Evolutionary conservation across 2,329 filamentous ascomycete genomes (phyloP), one percentile per base, ranked within the genome.

Genomic region (Ciborinia camelliae): DNA sequence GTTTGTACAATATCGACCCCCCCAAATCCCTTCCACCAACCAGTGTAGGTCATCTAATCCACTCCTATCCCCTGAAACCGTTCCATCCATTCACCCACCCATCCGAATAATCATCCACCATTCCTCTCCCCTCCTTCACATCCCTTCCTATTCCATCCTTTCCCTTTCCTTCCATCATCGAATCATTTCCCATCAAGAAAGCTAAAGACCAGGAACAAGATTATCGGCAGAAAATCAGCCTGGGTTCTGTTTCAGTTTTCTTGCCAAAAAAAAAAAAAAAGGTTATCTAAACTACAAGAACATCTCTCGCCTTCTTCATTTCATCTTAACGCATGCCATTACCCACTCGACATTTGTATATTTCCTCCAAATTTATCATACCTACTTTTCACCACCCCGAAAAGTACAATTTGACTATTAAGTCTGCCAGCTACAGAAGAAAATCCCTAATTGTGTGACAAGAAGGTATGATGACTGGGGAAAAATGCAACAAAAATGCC

Each of bases 251-350:
- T 55, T 28, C 53, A 28, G 15, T 23, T 18, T 20, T 28, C 20
- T 15, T 43, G 41, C 23, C 23, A 52, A 35, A 30, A 41, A 23
- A 53, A 26, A 53, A 32, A 41, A 35, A 30, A 14, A 26, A 32
- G 4, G 41, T 62, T 48, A 62, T 52, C 48, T 62, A 52, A 52
- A 50, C 58, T 61, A 61, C 58, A 61, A 52, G 15, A 61, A 51
- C 32, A 50, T 43, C 59, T 52, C 48, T 53, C 18, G 32, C 32
- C 28, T 26, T 51, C 28, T 26, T 52, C 59, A 62, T 62, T n/a
- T 43, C 37, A 43, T 53, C 59, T 43, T 32, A n/a, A 39, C 32
- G 28, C 32, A 28, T 51, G 20, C 23, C 10, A 30, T 39, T 10
- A 9, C 47, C 23, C 32, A 39, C 4, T n/a, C n/a, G 28, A 10